A percentile compares a stretch with the other conserved stretches of the same genome.
These are phyloP conservation scores for Rhodotorula glutinis DNA, from an alignment of 1,284 basidiomycete genomes.

Conservation along the genomic window DNA sequence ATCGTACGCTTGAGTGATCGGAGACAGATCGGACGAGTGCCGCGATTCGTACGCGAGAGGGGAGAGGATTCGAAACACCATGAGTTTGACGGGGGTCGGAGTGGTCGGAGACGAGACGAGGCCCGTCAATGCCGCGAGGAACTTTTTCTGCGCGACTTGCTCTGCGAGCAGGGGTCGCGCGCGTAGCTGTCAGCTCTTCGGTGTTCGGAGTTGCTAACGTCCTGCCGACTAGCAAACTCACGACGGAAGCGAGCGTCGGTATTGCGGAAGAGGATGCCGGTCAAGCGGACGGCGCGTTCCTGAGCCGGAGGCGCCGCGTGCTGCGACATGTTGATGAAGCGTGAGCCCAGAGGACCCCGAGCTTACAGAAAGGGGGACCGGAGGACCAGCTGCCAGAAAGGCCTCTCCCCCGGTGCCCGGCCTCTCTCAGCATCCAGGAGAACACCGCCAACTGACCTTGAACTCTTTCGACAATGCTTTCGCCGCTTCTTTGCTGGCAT, in stretches of 20 bases:
- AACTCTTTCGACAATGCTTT: conserved; percentile 36
- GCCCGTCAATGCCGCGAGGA: conserved; percentile 32
- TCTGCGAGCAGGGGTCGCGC: conserved; percentile 17
- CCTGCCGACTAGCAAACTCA: no score
- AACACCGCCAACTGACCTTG: conserved; percentile 18
- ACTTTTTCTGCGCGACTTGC: conserved; percentile 41
- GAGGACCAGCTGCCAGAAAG: no score
- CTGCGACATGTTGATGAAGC: conserved; percentile 1
- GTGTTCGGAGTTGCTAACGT: no score
- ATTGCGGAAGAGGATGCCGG: conserved; percentile 37
- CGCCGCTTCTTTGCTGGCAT: conserved; percentile 21
- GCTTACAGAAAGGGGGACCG: no score
- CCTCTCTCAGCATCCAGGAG: no score
- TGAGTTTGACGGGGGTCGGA: conserved; percentile 32
- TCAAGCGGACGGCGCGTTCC: conserved; percentile 32
- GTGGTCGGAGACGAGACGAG: conserved; percentile 29
- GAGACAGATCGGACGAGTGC: conserved; percentile 26
- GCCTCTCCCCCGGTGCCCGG: no score
- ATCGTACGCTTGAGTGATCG: conserved; percentile 32
- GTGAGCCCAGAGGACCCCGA: no score
- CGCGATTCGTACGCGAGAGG: conserved; percentile 39
- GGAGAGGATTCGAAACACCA: conserved; percentile 36
- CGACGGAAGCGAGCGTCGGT: conserved; percentile 36
- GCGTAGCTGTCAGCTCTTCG: no score
- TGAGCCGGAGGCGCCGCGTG: conserved; percentile 38